Conservation (phyloP, 441 rosid species). For the Adansonia rubrostipa region DNA sequence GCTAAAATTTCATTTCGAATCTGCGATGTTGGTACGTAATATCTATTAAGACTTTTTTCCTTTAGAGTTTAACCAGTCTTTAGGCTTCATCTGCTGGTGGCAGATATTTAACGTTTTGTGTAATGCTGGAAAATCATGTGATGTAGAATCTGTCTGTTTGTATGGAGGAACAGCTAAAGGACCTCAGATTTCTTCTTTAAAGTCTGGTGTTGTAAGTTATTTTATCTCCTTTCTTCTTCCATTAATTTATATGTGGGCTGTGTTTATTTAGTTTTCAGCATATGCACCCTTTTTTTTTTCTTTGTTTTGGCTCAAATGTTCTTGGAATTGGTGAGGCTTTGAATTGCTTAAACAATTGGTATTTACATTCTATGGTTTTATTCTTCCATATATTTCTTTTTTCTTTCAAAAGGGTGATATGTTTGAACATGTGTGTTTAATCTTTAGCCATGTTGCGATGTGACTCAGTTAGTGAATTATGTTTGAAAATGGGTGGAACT, state of each 20-base stretch:
- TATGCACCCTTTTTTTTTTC: background rate
- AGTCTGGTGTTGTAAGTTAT: slow-evolving; percentile 78
- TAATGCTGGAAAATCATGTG: slow-evolving; percentile 81
- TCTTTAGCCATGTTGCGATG: background rate
- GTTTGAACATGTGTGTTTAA: background rate
- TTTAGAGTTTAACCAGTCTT: background rate
- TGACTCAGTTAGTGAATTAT: background rate
- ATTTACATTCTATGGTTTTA: background rate
- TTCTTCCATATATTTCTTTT: background rate
- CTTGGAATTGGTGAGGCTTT: background rate
- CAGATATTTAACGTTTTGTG: slow-evolving; percentile 72
- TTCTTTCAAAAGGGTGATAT: background rate
- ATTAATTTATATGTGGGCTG: background rate
- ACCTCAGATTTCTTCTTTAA: slow-evolving; percentile 73
- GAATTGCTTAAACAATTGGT: background rate
- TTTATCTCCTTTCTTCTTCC: background rate
- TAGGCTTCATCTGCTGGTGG: slow-evolving; percentile 21
- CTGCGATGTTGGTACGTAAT: background rate
- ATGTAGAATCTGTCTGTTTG: slow-evolving; percentile 76
- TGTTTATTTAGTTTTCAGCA: slow-evolving; percentile 9
- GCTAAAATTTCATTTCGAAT: background rate
- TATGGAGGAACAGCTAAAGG: slow-evolving; percentile 91
- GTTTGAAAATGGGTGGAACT: background rate
- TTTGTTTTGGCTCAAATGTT: background rate
- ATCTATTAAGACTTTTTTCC: background rate